A percentile compares a stretch with the other conserved stretches of the same genome.
Evolutionary conservation across 148 eudicot genomes (phyloP).

Genomic region (Silene latifolia): DNA sequence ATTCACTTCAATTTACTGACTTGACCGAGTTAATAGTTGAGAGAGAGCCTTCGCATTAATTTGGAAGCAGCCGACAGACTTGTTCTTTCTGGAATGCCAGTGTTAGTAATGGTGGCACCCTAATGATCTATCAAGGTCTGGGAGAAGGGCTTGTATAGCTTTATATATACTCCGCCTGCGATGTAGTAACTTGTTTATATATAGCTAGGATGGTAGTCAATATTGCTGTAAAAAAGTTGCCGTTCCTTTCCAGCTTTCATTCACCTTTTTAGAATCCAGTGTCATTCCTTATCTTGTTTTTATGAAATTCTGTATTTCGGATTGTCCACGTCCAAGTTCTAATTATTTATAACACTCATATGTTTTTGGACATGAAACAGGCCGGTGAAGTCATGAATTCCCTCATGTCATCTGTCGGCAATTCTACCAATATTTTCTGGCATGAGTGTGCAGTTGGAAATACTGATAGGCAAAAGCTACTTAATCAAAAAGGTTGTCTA

Average conservation of each 20-base stretch:
- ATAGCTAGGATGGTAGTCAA: neutral
- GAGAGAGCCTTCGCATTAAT: neutral
- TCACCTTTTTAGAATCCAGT: neutral
- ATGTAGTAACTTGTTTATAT: neutral
- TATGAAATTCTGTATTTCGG: neutral
- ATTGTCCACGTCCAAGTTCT: neutral
- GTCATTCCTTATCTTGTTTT: neutral
- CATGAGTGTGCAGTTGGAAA: slow-evolving; percentile 75
- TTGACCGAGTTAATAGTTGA: neutral
- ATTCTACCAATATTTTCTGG: slow-evolving; percentile 83
- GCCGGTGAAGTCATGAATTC: slow-evolving; percentile 8
- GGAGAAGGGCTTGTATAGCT: neutral
- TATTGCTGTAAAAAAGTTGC: neutral
- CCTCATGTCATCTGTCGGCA: slow-evolving; percentile 67
- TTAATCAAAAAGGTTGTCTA: slow-evolving; percentile 82
- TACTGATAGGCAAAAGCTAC: slow-evolving; percentile 68
- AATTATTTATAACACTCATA: neutral
- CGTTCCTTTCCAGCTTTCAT: neutral
- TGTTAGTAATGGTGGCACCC: neutral
- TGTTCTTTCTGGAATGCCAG: neutral
- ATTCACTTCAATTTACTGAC: neutral
- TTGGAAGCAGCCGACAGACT: neutral
- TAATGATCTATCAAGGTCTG: neutral
- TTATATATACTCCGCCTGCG: neutral
- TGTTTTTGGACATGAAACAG: slow-evolving; percentile 12